Percentiles rank a stretch among this genome's conserved stretches.
phyloP scores from a whole-genome alignment of 2,329 filamentous ascomycete genomes.

The Macrophomina phaseolina region DNA sequence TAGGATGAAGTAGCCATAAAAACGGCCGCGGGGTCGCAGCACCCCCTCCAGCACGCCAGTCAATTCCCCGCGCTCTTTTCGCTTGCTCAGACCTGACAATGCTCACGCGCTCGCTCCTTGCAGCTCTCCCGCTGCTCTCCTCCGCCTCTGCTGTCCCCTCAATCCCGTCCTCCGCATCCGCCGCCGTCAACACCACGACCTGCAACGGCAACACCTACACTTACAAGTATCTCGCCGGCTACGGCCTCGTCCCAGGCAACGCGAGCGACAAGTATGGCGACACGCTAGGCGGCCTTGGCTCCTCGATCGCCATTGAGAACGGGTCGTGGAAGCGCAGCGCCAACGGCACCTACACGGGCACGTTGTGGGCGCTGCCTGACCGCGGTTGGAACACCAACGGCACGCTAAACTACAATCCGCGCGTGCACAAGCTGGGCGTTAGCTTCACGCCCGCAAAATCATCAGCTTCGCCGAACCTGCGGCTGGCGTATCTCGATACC shows the following conservation, averaged over 20 bases:
- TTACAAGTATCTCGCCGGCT: conserved; percentile 72
- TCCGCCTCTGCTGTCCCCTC: not conserved
- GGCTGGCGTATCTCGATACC: conserved; percentile 68
- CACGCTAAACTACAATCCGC: conserved; percentile 56
- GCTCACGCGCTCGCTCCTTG: not conserved
- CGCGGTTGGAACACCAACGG: conserved; percentile 77
- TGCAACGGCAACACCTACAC: conserved; percentile 68
- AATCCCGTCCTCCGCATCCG: not conserved
- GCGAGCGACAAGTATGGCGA: conserved; percentile 71
- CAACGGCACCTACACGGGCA: conserved; percentile 67
- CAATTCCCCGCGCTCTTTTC: not conserved
- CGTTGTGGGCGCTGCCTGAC: conserved; percentile 69
- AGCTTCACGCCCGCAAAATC: conserved; percentile 60
- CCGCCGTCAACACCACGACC: conserved; percentile 40
- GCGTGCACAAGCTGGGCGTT: conserved; percentile 71
- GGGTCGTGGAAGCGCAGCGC: conserved; percentile 62
- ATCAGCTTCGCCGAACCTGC: conserved; percentile 65
- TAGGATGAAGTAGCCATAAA: not conserved
- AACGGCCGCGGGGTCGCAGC: not conserved
- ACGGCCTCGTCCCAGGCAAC: conserved; percentile 64
- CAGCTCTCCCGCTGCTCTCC: not conserved
- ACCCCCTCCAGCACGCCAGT: not conserved
- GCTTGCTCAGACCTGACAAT: not conserved
- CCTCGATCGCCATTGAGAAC: conserved; percentile 66
- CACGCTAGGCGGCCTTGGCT: conserved; percentile 71